phyloP scores from a whole-genome alignment of 106 monocot species.

The Iris macrosiphon region DNA sequence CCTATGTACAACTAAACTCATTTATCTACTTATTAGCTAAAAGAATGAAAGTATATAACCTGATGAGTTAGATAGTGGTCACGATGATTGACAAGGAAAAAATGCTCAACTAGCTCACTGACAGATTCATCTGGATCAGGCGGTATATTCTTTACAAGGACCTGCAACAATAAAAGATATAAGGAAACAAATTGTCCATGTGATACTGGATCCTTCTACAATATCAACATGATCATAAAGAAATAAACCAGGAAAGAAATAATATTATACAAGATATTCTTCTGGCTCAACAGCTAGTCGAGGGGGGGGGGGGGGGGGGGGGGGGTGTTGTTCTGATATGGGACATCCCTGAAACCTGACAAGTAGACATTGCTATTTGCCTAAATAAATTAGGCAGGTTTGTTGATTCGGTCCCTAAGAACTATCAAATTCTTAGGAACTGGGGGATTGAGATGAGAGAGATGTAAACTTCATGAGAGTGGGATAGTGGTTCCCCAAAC shows the following conservation, averaged over 20 bases:
- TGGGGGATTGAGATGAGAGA: no score
- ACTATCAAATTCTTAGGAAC: no score
- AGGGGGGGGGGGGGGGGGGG: no score
- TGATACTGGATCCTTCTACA: neutral
- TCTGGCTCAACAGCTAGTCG: neutral
- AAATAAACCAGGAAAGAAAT: neutral
- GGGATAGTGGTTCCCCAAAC: no score
- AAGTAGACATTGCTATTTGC: no score
- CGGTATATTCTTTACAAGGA: constrained; percentile 53
- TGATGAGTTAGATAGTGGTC: constrained; percentile 57
- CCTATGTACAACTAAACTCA: no score
- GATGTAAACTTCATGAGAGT: no score
- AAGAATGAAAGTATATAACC: constrained; percentile 19
- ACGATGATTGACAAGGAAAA: constrained; percentile 68
- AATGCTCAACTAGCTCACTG: constrained; percentile 58
- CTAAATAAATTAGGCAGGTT: no score
- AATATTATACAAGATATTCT: neutral
- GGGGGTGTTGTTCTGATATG: no score
- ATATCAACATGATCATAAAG: neutral
- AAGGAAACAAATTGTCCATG: neutral
- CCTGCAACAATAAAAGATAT: constrained; percentile 22
- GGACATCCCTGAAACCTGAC: no score
- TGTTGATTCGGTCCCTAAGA: no score
- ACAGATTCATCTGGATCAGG: constrained; percentile 65
- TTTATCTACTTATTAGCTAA: no score